Percentiles rank a stretch among this genome's conserved stretches.
These are phyloP conservation scores for Cichorium intybus DNA, from an alignment of 140 eudicot species.

Conservation along the genomic window DNA sequence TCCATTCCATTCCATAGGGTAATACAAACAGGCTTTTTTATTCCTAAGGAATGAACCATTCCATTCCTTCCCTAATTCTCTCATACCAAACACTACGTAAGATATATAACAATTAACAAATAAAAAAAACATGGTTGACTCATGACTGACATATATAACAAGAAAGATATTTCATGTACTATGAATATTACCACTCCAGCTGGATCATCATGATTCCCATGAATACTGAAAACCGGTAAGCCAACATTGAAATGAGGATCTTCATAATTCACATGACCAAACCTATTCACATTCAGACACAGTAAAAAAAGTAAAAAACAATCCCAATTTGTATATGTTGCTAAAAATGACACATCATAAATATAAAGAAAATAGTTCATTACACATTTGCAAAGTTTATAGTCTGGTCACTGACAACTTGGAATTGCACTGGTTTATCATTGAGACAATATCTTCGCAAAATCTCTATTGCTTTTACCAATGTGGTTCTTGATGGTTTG, in stretches of 20 bases:
- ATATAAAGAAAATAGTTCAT: conserved; percentile 11
- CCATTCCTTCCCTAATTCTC: no score
- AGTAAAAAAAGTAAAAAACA: background rate
- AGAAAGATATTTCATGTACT: conserved; percentile 2
- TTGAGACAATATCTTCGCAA: conserved; percentile 86
- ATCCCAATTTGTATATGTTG: conserved; percentile 2
- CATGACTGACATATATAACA: background rate
- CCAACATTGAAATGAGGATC: conserved; percentile 99
- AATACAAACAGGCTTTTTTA: no score
- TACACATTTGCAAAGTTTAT: conserved; percentile 94
- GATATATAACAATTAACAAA: no score
- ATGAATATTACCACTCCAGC: conserved; percentile 88
- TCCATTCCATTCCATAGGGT: no score
- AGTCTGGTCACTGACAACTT: conserved; percentile 99
- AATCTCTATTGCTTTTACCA: conserved; percentile 90
- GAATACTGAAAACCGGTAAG: conserved; percentile 97
- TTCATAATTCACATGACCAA: conserved; percentile 97
- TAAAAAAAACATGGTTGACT: no score
- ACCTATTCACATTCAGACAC: conserved; percentile 43
- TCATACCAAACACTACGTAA: no score
- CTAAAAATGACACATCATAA: background rate
- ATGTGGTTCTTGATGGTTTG: conserved; percentile 90
- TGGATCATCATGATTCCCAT: conserved; percentile 99
- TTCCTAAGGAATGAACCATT: no score
- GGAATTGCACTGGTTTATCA: conserved; percentile 91